These are phyloP conservation scores for Populus hybrid DNA, from an alignment of 441 rosid genomes.

Conservation along the genomic window DNA sequence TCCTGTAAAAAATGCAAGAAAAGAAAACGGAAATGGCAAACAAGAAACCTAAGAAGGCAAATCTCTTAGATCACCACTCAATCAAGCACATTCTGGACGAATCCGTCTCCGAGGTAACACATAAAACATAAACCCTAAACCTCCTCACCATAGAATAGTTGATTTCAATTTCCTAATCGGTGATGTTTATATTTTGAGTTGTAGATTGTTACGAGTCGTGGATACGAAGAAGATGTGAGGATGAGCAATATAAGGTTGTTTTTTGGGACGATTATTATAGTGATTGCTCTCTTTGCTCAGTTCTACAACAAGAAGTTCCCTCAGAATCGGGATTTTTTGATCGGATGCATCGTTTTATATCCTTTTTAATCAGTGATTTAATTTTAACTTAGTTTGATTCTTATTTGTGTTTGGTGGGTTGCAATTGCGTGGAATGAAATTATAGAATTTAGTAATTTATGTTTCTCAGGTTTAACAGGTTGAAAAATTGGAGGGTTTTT, in stretches of 20 bases:
- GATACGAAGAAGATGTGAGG: conserved; percentile 80
- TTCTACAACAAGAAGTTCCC: conserved; percentile 98
- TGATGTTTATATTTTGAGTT: background rate
- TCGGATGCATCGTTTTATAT: conserved; percentile 86
- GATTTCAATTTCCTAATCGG: background rate
- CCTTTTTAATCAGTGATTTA: conserved; percentile 34
- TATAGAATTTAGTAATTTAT: background rate
- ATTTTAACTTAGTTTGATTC: background rate
- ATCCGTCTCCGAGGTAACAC: conserved; percentile 71
- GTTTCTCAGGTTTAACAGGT: background rate
- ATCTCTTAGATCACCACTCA: conserved; percentile 87
- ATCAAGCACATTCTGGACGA: conserved; percentile 94
- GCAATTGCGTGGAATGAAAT: background rate
- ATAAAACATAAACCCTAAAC: conserved; percentile 10
- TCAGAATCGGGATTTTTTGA: conserved; percentile 75
- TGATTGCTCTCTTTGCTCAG: conserved; percentile 82
- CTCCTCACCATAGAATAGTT: background rate
- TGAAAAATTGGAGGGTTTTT: background rate
- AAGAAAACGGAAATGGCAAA: conserved; percentile 45
- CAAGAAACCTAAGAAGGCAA: conserved; percentile 71
- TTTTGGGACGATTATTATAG: conserved; percentile 60
- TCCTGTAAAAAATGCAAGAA: conserved; percentile 34
- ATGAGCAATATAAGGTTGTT: conserved; percentile 74
- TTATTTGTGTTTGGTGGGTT: conserved; percentile 14
- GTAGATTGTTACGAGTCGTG: conserved; percentile 75